A percentile compares a stretch with the other conserved stretches of the same genome.
Conservation (phyloP, 2,329 filamentous ascomycete species). For the Pyrenophora teres region DNA sequence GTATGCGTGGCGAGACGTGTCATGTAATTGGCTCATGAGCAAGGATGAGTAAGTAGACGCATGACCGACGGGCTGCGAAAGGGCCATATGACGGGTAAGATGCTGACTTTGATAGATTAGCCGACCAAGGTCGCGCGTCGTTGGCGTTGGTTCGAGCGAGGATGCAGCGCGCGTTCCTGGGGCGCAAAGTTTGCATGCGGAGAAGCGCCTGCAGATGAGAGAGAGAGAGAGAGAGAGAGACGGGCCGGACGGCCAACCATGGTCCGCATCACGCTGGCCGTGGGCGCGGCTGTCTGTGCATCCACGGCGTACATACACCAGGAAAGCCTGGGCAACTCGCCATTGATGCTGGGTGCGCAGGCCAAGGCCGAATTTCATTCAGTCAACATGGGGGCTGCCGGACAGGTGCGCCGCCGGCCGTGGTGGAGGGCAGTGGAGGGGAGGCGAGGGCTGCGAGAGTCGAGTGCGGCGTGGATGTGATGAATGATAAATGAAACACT, state of each 20-base stretch:
- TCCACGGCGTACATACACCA: background rate
- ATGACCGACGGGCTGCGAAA: conserved; percentile 21
- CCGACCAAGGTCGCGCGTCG: conserved; percentile 23
- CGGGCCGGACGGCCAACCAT: conserved; percentile 31
- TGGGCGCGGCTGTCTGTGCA: conserved; percentile 5
- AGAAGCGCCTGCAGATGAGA: conserved; percentile 12
- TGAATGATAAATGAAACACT: conserved; percentile 32
- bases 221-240: conserved; percentile 1
- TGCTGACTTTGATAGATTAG: conserved; percentile 19
- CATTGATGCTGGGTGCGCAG: conserved; percentile 10
- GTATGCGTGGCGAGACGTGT: conserved; percentile 16
- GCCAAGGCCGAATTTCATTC: background rate
- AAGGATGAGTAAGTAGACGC: conserved; percentile 38
- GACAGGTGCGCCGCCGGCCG: background rate
- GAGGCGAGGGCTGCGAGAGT: background rate
- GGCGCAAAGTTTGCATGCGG: conserved; percentile 13
- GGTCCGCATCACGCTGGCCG: conserved; percentile 8
- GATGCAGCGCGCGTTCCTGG: conserved; percentile 15
- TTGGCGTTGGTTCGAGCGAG: conserved; percentile 4
- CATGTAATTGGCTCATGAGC: conserved; percentile 19
- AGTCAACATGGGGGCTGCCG: no score
- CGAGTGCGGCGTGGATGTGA: conserved; percentile 23
- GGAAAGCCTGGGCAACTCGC: background rate
- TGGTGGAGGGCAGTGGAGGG: background rate
- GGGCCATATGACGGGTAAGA: conserved; percentile 17